Evolutionary conservation across 2,329 filamentous ascomycete species (phyloP).

Genomic region (Microsporum canis): DNA sequence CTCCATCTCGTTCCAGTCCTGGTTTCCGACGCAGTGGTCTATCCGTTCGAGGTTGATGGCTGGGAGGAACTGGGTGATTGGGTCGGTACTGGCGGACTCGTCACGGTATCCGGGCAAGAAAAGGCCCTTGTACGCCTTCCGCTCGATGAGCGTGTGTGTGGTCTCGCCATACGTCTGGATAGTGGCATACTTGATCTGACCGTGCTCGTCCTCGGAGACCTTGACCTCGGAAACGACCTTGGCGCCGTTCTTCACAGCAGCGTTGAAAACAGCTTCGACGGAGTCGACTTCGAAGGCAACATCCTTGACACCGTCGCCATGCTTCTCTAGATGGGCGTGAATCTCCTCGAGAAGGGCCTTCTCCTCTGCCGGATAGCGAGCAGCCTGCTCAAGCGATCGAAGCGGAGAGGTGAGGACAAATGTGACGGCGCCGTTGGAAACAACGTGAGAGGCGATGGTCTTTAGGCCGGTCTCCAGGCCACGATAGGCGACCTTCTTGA

Average conservation of each 20-base stretch:
- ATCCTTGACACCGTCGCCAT: conserved; percentile 91
- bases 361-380: conserved; percentile 47
- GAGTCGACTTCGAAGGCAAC: conserved; percentile 91
- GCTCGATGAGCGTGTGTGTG: conserved; percentile 79
- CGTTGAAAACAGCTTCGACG: conserved; percentile 65
- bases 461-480: conserved; percentile 82
- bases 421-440: conserved; percentile 33
- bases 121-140: conserved; percentile 55
- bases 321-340: conserved; percentile 68
- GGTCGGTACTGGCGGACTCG: conserved; percentile 37
- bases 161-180: conserved; percentile 93
- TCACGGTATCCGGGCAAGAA: conserved; percentile 77
- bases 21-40: conserved; percentile 96
- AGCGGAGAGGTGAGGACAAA: conserved; percentile 35
- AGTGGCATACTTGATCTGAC: conserved; percentile 60
- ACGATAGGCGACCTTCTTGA: conserved; percentile 67
- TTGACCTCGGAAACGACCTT: conserved; percentile 34
- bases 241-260: conserved; percentile 49
- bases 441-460: conserved; percentile 68
- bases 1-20: conserved; percentile 85
- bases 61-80: conserved; percentile 44
- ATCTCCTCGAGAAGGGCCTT: conserved; percentile 58
- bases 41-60: conserved; percentile 59
- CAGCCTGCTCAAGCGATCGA: conserved; percentile 54
- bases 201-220: conserved; percentile 52